Evolutionary conservation across 768 basidiomycete species (phyloP).

Genomic region (Termitomyces sp.): DNA sequence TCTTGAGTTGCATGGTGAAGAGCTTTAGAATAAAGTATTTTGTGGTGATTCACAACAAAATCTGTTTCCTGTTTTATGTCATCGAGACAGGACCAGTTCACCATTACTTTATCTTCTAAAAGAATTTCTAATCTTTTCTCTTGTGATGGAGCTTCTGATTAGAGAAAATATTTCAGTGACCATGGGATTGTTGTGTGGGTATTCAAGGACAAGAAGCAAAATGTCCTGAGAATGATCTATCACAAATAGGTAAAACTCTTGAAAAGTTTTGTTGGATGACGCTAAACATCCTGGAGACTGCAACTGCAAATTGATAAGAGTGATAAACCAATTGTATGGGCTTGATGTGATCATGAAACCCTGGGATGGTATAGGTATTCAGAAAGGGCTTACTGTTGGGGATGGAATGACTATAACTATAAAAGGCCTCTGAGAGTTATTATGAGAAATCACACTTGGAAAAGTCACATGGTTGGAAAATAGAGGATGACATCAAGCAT

Average conservation of each 20-base stretch:
- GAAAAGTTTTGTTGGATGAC: not conserved
- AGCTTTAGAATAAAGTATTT: not conserved
- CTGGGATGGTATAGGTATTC: too few relatives aligned
- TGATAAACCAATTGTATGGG: too few relatives aligned
- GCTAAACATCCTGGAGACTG: not conserved
- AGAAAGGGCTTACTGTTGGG: too few relatives aligned
- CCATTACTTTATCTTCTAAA: too few relatives aligned
- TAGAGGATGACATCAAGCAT: too few relatives aligned
- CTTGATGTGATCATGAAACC: too few relatives aligned
- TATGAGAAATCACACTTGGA: too few relatives aligned
- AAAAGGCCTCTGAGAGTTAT: too few relatives aligned
- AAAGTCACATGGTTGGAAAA: too few relatives aligned
- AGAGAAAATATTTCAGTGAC: not conserved
- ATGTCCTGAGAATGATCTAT: not conserved
- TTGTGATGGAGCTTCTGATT: not conserved
- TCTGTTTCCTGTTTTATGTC: not conserved
- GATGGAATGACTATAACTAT: too few relatives aligned
- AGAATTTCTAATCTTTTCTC: not conserved
- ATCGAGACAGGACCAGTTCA: not conserved
- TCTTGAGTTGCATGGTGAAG: conserved; percentile 22
- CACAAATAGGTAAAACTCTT: not conserved
- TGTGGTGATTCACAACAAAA: not conserved
- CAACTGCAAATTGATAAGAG: not conserved
- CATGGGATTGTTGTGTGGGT: not conserved
- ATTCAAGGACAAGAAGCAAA: not conserved